Percentiles rank a stretch among this genome's conserved stretches.
phyloP scores from a whole-genome alignment of 2,329 filamentous ascomycete genomes.

The Trichoderma breve region DNA sequence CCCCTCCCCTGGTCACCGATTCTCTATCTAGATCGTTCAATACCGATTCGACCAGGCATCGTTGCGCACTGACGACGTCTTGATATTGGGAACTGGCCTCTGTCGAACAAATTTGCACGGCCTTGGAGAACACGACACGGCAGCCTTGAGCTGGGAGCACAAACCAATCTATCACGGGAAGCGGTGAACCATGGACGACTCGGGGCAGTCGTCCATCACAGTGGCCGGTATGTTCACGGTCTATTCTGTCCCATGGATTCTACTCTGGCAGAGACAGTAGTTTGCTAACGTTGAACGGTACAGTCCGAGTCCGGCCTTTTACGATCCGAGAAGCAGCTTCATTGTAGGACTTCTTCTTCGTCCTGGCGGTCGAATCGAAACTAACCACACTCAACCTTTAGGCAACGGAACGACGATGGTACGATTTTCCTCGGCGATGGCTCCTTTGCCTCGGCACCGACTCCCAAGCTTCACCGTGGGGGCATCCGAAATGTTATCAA shows the following conservation, averaged over 20 bases:
- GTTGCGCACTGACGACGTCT: not conserved
- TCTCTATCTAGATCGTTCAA: not conserved
- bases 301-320: slow-evolving; percentile 69
- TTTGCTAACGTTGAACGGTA: slow-evolving; percentile 27
- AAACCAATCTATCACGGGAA: not conserved
- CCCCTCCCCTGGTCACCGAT: slow-evolving; percentile 7
- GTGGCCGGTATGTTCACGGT: slow-evolving; percentile 49
- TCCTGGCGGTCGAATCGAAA: not conserved
- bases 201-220: slow-evolving; percentile 53
- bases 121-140: not conserved
- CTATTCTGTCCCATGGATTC: not conserved
- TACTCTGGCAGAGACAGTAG: not conserved
- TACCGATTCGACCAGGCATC: not conserved
- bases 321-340: slow-evolving; percentile 94
- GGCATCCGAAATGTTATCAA: slow-evolving; percentile 92
- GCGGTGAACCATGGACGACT: slow-evolving; percentile 26
- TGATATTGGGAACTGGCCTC: not conserved
- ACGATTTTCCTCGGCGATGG: slow-evolving; percentile 95
- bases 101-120: not conserved
- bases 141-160: not conserved
- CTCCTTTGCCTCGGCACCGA: slow-evolving; percentile 81
- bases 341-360: slow-evolving; percentile 51
- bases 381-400: slow-evolving; percentile 28
- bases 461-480: slow-evolving; percentile 80
- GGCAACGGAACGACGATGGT: slow-evolving; percentile 72